Conservation (phyloP, 352 stramenopile species). For the Globisporangium alternatum region DNA sequence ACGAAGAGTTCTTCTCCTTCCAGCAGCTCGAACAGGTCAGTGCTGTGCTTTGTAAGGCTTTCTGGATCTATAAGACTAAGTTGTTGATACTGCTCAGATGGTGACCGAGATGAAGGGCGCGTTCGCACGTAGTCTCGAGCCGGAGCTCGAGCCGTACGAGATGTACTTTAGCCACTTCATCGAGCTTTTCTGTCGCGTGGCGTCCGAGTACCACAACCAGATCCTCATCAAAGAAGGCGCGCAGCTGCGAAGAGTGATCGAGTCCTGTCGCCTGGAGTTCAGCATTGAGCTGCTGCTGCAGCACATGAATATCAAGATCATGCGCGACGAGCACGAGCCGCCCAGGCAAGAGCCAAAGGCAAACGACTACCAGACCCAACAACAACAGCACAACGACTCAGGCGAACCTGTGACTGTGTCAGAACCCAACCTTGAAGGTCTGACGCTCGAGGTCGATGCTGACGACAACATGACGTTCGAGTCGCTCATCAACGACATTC, state of each 20-base stretch:
- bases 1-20: constrained; percentile 68
- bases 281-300: constrained; percentile 56
- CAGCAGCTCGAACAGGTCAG: constrained; percentile 34
- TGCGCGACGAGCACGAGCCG: constrained; percentile 13
- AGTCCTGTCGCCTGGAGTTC: constrained; percentile 62
- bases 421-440: background rate
- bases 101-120: constrained; percentile 17
- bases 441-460: constrained; percentile 15
- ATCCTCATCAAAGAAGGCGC: constrained; percentile 44
- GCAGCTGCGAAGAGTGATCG: constrained; percentile 46
- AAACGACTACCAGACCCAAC: background rate
- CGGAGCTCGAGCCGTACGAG: constrained; percentile 5
- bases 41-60: constrained; percentile 15
- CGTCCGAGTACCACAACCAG: constrained; percentile 46
- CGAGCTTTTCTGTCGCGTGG: constrained; percentile 62
- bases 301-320: constrained; percentile 48
- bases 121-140: constrained; percentile 8
- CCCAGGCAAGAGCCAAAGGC: background rate
- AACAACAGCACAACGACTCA: constrained; percentile 1
- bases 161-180: constrained; percentile 63
- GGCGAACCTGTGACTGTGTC: background rate
- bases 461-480: constrained; percentile 21
- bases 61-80: background rate
- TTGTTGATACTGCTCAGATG: constrained; percentile 10
- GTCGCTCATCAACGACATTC: constrained; percentile 30